phyloP scores from a whole-genome alignment of 2,329 filamentous ascomycete species.

The Aaosphaeria pasadenensis region DNA sequence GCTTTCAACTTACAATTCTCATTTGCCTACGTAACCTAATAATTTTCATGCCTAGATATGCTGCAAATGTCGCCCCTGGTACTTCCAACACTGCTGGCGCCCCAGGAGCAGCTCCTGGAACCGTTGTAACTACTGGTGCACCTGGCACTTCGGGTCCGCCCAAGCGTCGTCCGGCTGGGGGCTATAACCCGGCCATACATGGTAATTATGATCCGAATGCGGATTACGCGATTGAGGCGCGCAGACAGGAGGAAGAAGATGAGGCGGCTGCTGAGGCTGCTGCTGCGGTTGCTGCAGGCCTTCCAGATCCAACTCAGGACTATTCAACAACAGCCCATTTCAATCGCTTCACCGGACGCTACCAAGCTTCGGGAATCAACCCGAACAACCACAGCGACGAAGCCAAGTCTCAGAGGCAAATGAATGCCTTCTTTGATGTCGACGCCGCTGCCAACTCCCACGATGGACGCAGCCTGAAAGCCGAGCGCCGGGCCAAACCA shows the following conservation, averaged over 20 bases:
- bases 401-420: conserved; percentile 80
- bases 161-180: conserved; percentile 53
- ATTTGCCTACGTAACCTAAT: conserved; percentile 27
- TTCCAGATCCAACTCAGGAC: conserved; percentile 32
- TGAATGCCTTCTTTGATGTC: conserved; percentile 94
- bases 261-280: conserved; percentile 21
- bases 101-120: neutral
- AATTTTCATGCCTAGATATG: conserved; percentile 20
- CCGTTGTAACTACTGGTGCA: conserved; percentile 25
- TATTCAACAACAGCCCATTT: conserved; percentile 75
- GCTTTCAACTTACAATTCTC: conserved; percentile 23
- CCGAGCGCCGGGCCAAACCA: conserved; percentile 82
- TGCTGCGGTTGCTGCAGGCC: conserved; percentile 31
- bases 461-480: conserved; percentile 85
- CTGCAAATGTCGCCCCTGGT: conserved; percentile 9
- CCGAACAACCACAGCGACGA: conserved; percentile 81
- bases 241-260: conserved; percentile 41
- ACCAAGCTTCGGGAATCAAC: conserved; percentile 65
- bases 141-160: conserved; percentile 32
- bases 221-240: conserved; percentile 68
- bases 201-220: conserved; percentile 94
- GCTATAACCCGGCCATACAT: conserved; percentile 95
- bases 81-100: conserved; percentile 12
- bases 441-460: conserved; percentile 90
- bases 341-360: conserved; percentile 85